Base-by-base conservation (phyloP, 2,329 filamentous ascomycete genomes). In the Leptographium flavum region DNA sequence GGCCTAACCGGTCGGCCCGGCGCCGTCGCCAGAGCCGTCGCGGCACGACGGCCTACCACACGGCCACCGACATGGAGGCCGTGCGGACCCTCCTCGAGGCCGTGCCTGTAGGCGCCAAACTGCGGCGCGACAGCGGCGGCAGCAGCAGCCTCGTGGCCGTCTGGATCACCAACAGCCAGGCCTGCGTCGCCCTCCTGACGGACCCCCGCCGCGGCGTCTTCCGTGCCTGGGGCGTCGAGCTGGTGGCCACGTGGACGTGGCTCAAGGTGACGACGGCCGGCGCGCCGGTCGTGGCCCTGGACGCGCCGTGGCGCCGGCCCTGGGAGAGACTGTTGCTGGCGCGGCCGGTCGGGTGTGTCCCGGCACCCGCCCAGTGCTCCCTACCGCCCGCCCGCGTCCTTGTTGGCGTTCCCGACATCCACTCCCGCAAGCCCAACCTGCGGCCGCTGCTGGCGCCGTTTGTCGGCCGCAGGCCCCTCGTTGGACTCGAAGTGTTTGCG, bases 341-440 rank as follows among this genome's bases (percentile, higher is more conserved):
- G 57, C 57, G 69, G 55, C 66, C 59, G 39, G n/a, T n/a, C n/a
- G n/a, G n/a, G n/a, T n/a, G n/a, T n/a, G n/a, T n/a, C 59, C 52
- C 7, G 7, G n/a, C 25, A n/a, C 45, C 1, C 49, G 4, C 38
- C 8, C 8, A 8, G 2, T 14, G 17, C 11, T 14, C 15, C 2
- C 45, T 49, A 1, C 47, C 45, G 2, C 22, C 30, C 5, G 64
- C 62, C 27, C 79, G 71, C 56, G 73, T 85, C 3, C 66, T 90
- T 28, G 58, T 85, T 9, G 77, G 73, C 1, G 82, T 85, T 21
- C 81, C 83, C 1, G 84, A 90, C 57, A 53, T 85, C 4, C 85
- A 92, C 60, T 88, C 84, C 0, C 67, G 84, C 40, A 92, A 92
- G 57, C 85, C 85, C 4, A 84, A 79, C 54, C 56, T 90, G 45